These are phyloP conservation scores for Malus hybrid DNA, from an alignment of 331 rosid genomes.

Conservation along the genomic window DNA sequence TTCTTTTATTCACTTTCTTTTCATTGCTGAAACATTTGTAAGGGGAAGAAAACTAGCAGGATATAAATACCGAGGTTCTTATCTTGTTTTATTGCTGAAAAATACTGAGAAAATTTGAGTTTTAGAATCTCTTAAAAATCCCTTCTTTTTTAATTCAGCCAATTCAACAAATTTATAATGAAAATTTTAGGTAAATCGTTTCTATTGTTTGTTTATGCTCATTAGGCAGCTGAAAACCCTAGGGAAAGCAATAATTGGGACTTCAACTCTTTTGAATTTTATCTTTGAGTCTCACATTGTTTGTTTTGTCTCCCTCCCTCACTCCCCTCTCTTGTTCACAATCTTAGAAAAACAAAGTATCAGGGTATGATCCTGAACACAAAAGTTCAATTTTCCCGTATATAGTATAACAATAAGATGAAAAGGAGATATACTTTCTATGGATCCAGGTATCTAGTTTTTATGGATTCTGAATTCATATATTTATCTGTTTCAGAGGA, in stretches of 20 bases:
- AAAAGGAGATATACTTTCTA: not conserved
- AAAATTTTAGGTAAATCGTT: not conserved
- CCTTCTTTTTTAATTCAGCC: not conserved
- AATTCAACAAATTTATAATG: not conserved
- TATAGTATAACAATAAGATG: not conserved
- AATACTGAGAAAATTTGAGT: not conserved
- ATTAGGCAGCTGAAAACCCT: not conserved
- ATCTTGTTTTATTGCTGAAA: not conserved
- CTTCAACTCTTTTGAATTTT: not conserved
- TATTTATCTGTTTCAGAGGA: slow-evolving; percentile 49
- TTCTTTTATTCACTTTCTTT: not conserved
- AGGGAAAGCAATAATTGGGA: not conserved
- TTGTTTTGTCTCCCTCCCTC: not conserved
- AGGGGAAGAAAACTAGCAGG: not conserved
- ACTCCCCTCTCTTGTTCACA: not conserved
- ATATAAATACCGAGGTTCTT: not conserved
- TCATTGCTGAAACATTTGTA: too few species aligned
- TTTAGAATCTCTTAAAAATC: not conserved
- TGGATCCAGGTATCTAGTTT: not conserved
- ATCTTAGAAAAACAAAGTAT: not conserved
- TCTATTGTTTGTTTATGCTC: not conserved
- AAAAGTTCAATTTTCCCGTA: not conserved
- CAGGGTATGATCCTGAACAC: not conserved
- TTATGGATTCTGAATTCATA: slow-evolving; percentile 12
- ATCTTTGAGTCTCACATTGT: not conserved